Evolutionary conservation across 805 yeast genomes (phyloP).

Genomic region (Saccharomyces cerevisiae): DNA sequence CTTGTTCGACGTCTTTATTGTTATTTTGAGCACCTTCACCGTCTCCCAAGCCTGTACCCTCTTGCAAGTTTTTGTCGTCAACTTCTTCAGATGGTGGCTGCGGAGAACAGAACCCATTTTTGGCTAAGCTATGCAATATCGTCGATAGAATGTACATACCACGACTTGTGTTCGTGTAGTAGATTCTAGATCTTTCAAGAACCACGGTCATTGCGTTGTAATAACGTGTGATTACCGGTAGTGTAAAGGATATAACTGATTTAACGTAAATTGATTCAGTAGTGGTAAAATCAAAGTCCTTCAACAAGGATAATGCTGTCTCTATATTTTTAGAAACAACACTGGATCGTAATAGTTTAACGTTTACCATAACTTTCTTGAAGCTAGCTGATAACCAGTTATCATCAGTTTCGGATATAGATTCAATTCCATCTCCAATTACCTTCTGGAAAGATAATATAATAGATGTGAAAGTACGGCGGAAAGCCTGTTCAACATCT

Average conservation of each 20-base stretch:
- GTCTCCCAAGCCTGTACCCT: conserved; percentile 89
- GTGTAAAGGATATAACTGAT: conserved; percentile 46
- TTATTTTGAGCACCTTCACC: conserved; percentile 81
- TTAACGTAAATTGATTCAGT: conserved; percentile 34
- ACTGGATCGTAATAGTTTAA: conserved; percentile 37
- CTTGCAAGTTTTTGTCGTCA: conserved; percentile 58
- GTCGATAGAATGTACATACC: conserved; percentile 54
- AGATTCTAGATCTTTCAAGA: conserved; percentile 35
- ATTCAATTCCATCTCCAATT: conserved; percentile 30
- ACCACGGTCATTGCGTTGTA: conserved; percentile 39
- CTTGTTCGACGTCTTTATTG: conserved; percentile 81
- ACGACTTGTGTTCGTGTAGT: conserved; percentile 49
- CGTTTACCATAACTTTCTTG: conserved; percentile 34
- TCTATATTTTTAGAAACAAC: conserved; percentile 33
- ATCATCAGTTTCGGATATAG: conserved; percentile 44
- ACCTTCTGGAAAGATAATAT: conserved; percentile 61
- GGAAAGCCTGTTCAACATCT: conserved; percentile 39
- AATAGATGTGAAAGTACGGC: conserved; percentile 48
- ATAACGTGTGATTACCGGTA: conserved; percentile 61
- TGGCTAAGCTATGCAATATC: conserved; percentile 52
- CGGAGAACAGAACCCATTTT: conserved; percentile 89
- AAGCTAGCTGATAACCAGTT: conserved; percentile 58
- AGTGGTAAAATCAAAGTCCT: conserved; percentile 32
- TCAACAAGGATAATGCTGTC: conserved; percentile 31
- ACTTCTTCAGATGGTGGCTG: conserved; percentile 59